Evolutionary conservation across 208 protist genomes (phyloP), one percentile per base, ranked within the genome.

Genomic region (Naegleria fowleri): DNA sequence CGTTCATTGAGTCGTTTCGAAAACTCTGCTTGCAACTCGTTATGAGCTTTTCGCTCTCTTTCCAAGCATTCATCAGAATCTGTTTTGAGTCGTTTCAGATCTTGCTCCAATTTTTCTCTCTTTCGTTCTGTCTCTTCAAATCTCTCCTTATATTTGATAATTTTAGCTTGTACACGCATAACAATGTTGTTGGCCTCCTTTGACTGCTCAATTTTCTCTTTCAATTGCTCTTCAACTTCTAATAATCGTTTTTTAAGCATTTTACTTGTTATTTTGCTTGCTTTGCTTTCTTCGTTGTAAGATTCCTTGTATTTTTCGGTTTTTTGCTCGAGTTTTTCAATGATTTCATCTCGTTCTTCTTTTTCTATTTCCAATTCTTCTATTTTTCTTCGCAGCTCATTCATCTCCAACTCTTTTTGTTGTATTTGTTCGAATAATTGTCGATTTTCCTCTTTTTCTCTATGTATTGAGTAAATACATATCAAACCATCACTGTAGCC

Each of bases 11-110:
- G 7, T 58, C 43, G 15, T 15, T 58, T 88, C 38, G 13, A 13
- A 58, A 88, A 58, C 38, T 88, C 85, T 58, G n/a, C 55, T 58
- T 88, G 85, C 15, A 88, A 36, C 19, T 88, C 85, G 40, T 33
- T 58, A 58, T 58, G 33, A 48, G 43, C 19, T n/a, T 58, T 48
- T 58, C 33, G 33, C 19, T 88, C 85, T 58, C 85, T 55, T 58
- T 88, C 85, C n/a, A 58, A 36, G 33, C 13, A 36, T 58, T 88
- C 85, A 0, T 88, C 85, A 11, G 40, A 39, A 13, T 88, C 85
- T 43, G 19, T 88, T 38, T 58, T 58, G 5, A 58, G 9, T 29
- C 85, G 33, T 58, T 58, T 88, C 5, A 58, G 6, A 58, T 88
- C 85, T n/a, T 33, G 29, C 33, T 88, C 85, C 6, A 58, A 25